Evolutionary conservation across 345 rosid species (phyloP), one percentile per base, ranked within the genome.

Genomic region (Noccaea bulbosa): DNA sequence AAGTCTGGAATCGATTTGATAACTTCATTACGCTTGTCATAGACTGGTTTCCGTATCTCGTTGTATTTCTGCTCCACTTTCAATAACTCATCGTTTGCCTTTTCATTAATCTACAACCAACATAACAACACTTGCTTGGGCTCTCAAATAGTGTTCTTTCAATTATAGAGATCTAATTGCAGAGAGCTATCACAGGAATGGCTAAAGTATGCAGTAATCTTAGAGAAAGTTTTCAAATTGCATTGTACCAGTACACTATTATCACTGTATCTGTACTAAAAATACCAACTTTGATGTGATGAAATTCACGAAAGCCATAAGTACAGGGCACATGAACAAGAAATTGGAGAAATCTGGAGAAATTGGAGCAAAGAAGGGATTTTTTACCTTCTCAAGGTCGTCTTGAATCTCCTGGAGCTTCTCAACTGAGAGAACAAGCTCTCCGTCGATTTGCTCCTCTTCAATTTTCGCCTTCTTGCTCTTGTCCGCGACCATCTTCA

Each of bases 391-490:
- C 72, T 91, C 97, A 15, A 93, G 97, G 77, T 93, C 94, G 35
- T 93, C 98, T 68, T 93, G 98, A 58, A 91, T 81, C 91, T 91
- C 96, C 69, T 93, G 98, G 37, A 93, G 90, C 81, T 87, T 91
- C 79, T 93, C 97, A 64, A 91, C 91, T 61, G 94, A 86, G 51
- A 85, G 86, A 22, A 93, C 88, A 57, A 93, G 96, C 48, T 88
- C 93, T 67, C 80, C 85, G 39, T 91, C 96, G 69, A 89, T 70
- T 54, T 73, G 91, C 80, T 84, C 97, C 66, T 83, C 92, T 40
- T 79, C 81, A n/a, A 75, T 74, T 78, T 87, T 91, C 78, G 83
- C 76, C 86, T 87, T 93, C 86, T 91, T 93, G 53, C 87, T 55
- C 41, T 56, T 89, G 79, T 87, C 93, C 4, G 81, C 88, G 33